Base-by-base conservation (phyloP, 352 stramenopile genomes). In the Phytopythium sindhum region DNA sequence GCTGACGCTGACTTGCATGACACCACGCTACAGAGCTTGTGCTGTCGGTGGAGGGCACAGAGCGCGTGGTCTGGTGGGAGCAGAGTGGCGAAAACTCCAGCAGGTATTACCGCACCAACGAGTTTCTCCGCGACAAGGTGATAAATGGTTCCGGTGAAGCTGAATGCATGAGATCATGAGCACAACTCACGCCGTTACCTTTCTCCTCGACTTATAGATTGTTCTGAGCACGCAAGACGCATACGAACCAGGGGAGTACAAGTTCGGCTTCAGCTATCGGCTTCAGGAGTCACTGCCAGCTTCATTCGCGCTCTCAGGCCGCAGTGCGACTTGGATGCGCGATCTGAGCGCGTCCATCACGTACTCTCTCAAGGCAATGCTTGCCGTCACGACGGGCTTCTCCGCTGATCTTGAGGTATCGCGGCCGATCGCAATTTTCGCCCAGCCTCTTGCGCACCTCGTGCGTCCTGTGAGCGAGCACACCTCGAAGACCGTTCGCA, bases 311-410 rank as follows among this genome's bases (percentile, higher is more conserved):
- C 69, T 84, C 23, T 69, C 60, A 19, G 31, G 56, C 17, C 68
- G 68, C 19, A 58, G 64, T 23, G 68, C 65, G 15, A 59, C 57
- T 35, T 52, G 68, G 61, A 78, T 78, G 72, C 54, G 35, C 28
- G 55, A 66, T 56, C 73, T 91, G 29, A 72, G 90, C 52, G 82
- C 80, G 26, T 90, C 81, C 12, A 85, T 93, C 52, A 79, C 76
- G 48, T 93, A 91, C 67, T 77, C 72, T 15, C 71, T 84, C 41
- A 89, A 86, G 48, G 80, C 82, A 35, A 66, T 76, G 29, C 77
- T 93, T 53, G 73, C 76, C 42, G 77, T 93, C 26, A 79, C 89
- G 59, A 80, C 79, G 17, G 71, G 83, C 57, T 89, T 93, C 50
- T 74, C 80, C 14, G 80, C 80, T 2, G 81, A 93, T 59, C 61